Evolutionary conservation across 306 rosid genomes (phyloP), one percentile per base, ranked within the genome.

Genomic region (Leucaena leucocephala): DNA sequence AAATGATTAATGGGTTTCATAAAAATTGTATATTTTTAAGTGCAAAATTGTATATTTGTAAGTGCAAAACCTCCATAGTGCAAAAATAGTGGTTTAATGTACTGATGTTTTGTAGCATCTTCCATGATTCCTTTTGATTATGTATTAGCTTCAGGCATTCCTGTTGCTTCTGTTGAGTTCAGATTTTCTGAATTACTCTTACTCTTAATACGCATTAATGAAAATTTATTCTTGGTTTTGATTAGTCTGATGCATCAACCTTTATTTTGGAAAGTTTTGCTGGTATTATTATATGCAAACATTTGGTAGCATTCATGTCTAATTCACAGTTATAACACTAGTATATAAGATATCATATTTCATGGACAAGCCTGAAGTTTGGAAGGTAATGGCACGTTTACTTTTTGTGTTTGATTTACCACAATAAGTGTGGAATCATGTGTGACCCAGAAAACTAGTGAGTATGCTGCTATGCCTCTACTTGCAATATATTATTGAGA

Each of bases 81-180:
- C 35, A 38, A 35, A 9, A 34, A 50, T 9, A 50, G 38, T 44
- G 33, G 48, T 43, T 70, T 58, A n/a, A 68, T 58, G 34, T 38
- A 34, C 12, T 72, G 45, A 16, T 63, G 45, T 34, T 48, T 71
- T 74, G 33, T 15, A 59, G 33, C 57, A 61, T 49, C 72, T 63
- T 72, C 6, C 45, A 22, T 79, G 66, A 49, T 62, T 72, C 67
- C 64, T 79, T 62, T 76, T n/a, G 58, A n/a, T n/a, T 63, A 45
- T 52, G 50, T 38, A 45, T 43, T 34, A 44, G 55, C 54, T 50
- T 21, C 19, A 39, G 38, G 38, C n/a, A 2, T 43, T 68, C 55
- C 7, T 12, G 33, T 21, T 44, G 73, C 54, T 44, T 68, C 39
- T 43, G 39, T 22, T 68, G 19, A 10, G 54, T 9, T 42, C 52